phyloP scores from a whole-genome alignment of 2,329 filamentous ascomycete species.

The Chrysosporium queenslandicum region DNA sequence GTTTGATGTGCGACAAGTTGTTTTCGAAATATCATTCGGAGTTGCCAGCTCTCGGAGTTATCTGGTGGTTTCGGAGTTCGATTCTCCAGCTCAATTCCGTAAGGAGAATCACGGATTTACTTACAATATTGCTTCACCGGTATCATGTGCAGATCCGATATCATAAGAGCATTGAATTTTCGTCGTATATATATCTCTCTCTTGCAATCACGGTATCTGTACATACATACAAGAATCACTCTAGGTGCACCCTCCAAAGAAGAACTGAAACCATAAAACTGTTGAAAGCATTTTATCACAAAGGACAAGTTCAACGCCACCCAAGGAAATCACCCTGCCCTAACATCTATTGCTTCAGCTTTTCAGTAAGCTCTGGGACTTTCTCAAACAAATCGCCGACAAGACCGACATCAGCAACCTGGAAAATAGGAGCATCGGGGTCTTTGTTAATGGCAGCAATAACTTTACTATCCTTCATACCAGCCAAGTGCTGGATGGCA shows the following conservation, averaged over 20 bases:
- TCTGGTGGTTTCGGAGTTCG: too few relatives aligned
- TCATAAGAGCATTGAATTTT: not conserved
- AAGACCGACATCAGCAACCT: constrained; percentile 89
- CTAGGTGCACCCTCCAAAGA: not conserved
- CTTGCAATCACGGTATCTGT: constrained; percentile 11
- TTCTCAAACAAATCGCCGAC: constrained; percentile 94
- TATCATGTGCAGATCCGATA: too few relatives aligned
- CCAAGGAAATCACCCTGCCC: not conserved
- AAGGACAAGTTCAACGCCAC: not conserved
- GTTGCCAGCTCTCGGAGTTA: too few relatives aligned
- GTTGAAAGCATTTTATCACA: not conserved
- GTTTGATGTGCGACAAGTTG: too few relatives aligned
- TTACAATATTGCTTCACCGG: too few relatives aligned
- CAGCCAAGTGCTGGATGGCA: constrained; percentile 93
- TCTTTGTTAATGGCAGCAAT: constrained; percentile 99
- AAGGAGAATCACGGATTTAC: too few relatives aligned
- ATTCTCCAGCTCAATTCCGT: too few relatives aligned
- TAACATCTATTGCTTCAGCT: constrained; percentile 54
- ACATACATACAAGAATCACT: constrained; percentile 9
- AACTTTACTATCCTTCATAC: constrained; percentile 99
- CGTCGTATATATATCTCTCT: too few relatives aligned
- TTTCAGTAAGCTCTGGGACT: constrained; percentile 91
- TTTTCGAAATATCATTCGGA: too few relatives aligned
- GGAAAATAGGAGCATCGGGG: constrained; percentile 92
- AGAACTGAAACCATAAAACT: not conserved